Base-by-base conservation (phyloP, 2,329 filamentous ascomycete species). In the Aspergillus pseudoterreus region DNA sequence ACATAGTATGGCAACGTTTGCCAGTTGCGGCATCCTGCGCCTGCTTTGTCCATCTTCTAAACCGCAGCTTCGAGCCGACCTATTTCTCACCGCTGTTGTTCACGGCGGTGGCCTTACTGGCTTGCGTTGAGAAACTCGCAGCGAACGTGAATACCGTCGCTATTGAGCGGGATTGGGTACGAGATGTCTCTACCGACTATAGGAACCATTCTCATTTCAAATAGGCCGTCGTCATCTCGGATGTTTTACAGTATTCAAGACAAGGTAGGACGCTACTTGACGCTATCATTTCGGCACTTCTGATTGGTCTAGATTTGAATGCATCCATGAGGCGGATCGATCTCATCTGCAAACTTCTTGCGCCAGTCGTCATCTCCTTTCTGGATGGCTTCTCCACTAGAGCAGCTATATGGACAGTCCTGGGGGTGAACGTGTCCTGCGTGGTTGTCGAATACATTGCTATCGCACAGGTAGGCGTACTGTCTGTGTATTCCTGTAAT, bases 141-240 rank as follows among this genome's bases (percentile, higher is more conserved):
- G 77, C 83, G 1, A 76, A 85, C 5, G 77, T 83, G 65, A 90
- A 90, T 63, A 75, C 82, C 0, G 80, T 90, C 1, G 76, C 87
- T 0, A 78, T 91, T 0, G 87, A 90, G 65, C 75, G 83, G 60
- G 87, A 91, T 59, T 90, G 87, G 86, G 70, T 75, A 56, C 11
- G 39, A 19, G 19, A 22, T 42, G 3, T 17, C 15, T 11, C 35
- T 15, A 50, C 12, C 22, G 10, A n/a, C 17, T 9, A 43, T 57
- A 42, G 53, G 30, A 27, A 9, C 8, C 27, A 30, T 10, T 30
- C 1, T 10, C 14, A n/a, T 6, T 12, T 15, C 8, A 11, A 4
- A 15, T 24, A 68, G 67, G 62, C 61, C 4, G 63, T 70, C 43
- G 63, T 70, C 11, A 63, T 70, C 32, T 62, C 66, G 14, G 60